Percentiles rank a stretch among this genome's conserved stretches.
phyloP scores from a whole-genome alignment of 202 grass and related monocot species.

The Panicum hallii region DNA sequence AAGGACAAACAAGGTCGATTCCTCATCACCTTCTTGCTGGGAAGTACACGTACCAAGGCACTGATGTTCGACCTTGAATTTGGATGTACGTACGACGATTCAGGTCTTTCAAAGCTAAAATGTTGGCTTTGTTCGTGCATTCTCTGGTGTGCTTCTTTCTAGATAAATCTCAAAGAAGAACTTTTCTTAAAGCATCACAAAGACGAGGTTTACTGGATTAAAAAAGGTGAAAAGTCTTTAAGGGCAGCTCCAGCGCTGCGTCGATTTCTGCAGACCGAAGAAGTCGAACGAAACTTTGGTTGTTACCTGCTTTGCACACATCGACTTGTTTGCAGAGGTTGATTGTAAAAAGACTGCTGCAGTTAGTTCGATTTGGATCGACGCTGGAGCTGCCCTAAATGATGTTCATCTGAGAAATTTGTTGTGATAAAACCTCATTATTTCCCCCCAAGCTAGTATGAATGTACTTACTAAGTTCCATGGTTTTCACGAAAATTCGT shows the following conservation, averaged over 20 bases:
- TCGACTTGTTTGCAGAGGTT: too few species aligned
- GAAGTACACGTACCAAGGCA: neutral
- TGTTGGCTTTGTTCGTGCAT: neutral
- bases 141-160: constrained; percentile 24
- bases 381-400: too few species aligned
- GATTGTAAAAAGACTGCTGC: too few species aligned
- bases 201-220: neutral
- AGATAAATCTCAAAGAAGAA: constrained; percentile 4
- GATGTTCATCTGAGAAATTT: neutral
- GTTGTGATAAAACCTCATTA: neutral
- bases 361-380: too few species aligned
- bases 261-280: too few species aligned
- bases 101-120: neutral
- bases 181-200: neutral
- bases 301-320: too few species aligned
- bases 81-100: neutral
- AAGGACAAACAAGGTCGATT: constrained; percentile 15
- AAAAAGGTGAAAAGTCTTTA: neutral
- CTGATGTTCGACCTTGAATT: neutral
- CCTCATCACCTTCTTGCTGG: neutral
- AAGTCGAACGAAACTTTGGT: too few species aligned
- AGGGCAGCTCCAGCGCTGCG: too few species aligned
- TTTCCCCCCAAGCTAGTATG: neutral
- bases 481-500: neutral
- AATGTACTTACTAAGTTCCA: neutral